Evolutionary conservation across 2,329 filamentous ascomycete genomes (phyloP).

Genomic region (Magnaporthiopsis rhizophila): DNA sequence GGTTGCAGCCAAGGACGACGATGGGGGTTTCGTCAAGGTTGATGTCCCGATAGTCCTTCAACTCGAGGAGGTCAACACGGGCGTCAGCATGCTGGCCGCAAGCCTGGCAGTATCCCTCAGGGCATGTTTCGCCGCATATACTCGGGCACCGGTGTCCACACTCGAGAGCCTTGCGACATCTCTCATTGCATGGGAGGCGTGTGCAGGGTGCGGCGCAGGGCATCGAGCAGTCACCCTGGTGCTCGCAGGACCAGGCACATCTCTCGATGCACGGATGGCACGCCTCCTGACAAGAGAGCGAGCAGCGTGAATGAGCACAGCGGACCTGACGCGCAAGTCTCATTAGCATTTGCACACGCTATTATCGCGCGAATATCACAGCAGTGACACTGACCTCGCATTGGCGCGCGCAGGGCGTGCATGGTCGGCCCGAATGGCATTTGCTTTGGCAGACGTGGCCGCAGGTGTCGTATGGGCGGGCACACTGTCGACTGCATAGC

Average conservation of each 20-base stretch:
- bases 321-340: constrained; percentile 8
- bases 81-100: constrained; percentile 34
- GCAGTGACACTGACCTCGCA: too few relatives aligned
- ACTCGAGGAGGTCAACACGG: constrained; percentile 48
- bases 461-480: constrained; percentile 44
- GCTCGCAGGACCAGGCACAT: constrained; percentile 14
- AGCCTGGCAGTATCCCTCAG: constrained; percentile 45
- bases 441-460: constrained; percentile 40
- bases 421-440: constrained; percentile 37
- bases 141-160: constrained; percentile 59
- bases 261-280: constrained; percentile 15
- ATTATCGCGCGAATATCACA: too few relatives aligned
- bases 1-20: constrained; percentile 55
- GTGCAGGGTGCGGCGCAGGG: constrained; percentile 62
- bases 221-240: constrained; percentile 32
- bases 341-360: too few relatives aligned
- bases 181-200: constrained; percentile 53
- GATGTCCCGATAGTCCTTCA: constrained; percentile 46
- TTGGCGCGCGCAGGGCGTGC: too few relatives aligned
- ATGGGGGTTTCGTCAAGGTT: constrained; percentile 52
- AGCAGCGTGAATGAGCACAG: constrained; percentile 41
- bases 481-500: constrained; percentile 39
- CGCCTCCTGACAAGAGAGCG: constrained; percentile 11
- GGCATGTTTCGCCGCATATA: constrained; percentile 58
- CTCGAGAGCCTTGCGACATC: constrained; percentile 43